Base-by-base conservation (phyloP, 345 rosid genomes). In the Acer negundo region DNA sequence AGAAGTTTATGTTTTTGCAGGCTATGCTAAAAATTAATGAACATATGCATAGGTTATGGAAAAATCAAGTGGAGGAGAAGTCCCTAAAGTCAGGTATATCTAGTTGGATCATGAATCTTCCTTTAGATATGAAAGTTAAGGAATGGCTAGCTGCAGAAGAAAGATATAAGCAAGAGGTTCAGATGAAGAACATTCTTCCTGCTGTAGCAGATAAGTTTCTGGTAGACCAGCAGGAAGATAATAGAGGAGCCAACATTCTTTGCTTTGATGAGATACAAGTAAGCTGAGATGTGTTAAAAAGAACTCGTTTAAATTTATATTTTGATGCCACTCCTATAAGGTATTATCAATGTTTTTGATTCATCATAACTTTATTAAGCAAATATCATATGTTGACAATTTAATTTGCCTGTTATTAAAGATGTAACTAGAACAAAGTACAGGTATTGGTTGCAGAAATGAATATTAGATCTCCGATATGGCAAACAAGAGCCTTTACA, bases 231-330 rank as follows among this genome's bases (percentile, higher is more conserved):
- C 85, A 89, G 76, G 83, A 84, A 79, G 83, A 78, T 80, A 79
- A 82, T 81, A 85, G 79, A 69, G 99, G 99, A 77, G 98, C 96
- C 15, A 92, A 93, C 73, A 64, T 93, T 80, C 97, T 92, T 81
- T 93, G 99, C 84, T 95, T 95, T 74, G 98, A 93, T 86, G 97
- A 93, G 87, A 92, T 95, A 82, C 99, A 95, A 95, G 98, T 93
- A 81, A 35, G 46, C 49, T 75, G 62, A 63, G 26, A 61, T 47
- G 7, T 55, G 35, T 6, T 75, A 64, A 62, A n/a, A 47, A 61
- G 58, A 70, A 44, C 26, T 20, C 15, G 0, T 73, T 56, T 42
- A 61, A 20, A 53, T 72, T 74, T 22, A 35, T 70, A 46, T 76
- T 20, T 17, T 68, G 31, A 49, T 69, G 2, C 11, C 26, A 28